Conservation (phyloP, 2,329 filamentous ascomycete species). For the Scedosporium aurantiacum region DNA sequence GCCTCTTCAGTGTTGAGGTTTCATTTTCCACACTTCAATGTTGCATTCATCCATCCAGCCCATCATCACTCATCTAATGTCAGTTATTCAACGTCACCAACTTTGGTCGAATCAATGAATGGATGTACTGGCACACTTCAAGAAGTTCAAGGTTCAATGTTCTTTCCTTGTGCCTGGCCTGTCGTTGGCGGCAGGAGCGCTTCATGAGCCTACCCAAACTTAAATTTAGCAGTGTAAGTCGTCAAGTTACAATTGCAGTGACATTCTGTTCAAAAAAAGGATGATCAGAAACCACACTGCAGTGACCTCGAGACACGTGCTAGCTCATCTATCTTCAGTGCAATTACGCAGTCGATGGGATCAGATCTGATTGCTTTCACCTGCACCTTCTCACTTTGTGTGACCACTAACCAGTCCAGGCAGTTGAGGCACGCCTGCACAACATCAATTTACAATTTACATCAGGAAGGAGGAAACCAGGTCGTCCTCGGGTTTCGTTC, state of each 20-base stretch:
- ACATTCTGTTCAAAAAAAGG: background rate
- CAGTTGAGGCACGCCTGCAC: background rate
- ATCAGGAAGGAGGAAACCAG: background rate
- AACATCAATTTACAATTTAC: background rate
- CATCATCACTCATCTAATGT: background rate
- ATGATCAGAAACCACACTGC: too few species aligned
- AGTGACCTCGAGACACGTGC: too few species aligned
- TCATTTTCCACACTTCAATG: too few species aligned
- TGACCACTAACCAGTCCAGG: too few species aligned
- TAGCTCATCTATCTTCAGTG: too few species aligned
- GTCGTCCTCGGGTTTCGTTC: too few species aligned
- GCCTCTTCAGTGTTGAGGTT: too few species aligned
- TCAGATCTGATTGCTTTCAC: too few species aligned
- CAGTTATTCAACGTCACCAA: background rate
- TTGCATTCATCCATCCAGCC: background rate
- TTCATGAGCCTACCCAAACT: background rate
- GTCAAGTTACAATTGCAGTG: background rate
- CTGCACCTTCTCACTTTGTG: too few species aligned
- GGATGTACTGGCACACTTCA: background rate
- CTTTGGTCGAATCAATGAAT: background rate
- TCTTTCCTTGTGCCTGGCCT: background rate
- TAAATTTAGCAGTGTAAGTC: background rate
- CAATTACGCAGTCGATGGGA: too few species aligned
- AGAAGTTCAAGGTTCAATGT: too few species aligned
- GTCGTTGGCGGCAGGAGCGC: background rate